Conservation (phyloP, 1,284 basidiomycete genomes). For the Trichosporon sp. region DNA sequence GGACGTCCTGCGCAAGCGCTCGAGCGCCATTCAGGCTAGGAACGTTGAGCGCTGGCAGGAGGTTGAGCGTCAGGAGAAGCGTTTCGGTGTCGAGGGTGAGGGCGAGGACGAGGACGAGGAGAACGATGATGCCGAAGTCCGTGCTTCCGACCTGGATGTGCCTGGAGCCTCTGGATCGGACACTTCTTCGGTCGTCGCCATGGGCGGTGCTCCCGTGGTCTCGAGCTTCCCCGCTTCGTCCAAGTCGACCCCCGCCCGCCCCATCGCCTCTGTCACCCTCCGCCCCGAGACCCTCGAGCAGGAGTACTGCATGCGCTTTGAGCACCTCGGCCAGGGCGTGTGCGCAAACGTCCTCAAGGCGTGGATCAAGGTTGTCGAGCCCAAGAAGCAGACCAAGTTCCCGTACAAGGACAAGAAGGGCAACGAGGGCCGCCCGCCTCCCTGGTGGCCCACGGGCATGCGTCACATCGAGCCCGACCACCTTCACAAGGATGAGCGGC, state of each 20-base stretch:
- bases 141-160: slow-evolving; percentile 4
- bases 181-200: slow-evolving; percentile 28
- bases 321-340: slow-evolving; percentile 50
- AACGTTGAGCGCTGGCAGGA: slow-evolving; percentile 24
- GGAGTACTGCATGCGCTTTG: slow-evolving; percentile 44
- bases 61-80: slow-evolving; percentile 36
- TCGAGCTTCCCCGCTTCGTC: slow-evolving; percentile 19
- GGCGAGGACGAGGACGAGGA: slow-evolving; percentile 30
- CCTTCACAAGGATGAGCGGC: slow-evolving; percentile 51
- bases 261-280: slow-evolving; percentile 30
- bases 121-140: slow-evolving; percentile 18
- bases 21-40: slow-evolving; percentile 12
- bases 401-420: slow-evolving; percentile 56
- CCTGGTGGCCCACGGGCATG: slow-evolving; percentile 54
- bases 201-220: slow-evolving; percentile 8
- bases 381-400: slow-evolving; percentile 53
- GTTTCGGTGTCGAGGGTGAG: slow-evolving; percentile 31
- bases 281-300: slow-evolving; percentile 29
- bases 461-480: slow-evolving; percentile 55
- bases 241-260: slow-evolving; percentile 24
- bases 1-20: slow-evolving; percentile 19
- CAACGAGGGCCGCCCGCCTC: slow-evolving; percentile 49
- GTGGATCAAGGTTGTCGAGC: slow-evolving; percentile 55
- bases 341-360: slow-evolving; percentile 54
- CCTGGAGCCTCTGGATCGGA: slow-evolving; percentile 14